Percentiles rank a stretch among this genome's conserved stretches.
phyloP scores from a whole-genome alignment of 2,329 filamentous ascomycete species.

The Parastagonospora avenae region DNA sequence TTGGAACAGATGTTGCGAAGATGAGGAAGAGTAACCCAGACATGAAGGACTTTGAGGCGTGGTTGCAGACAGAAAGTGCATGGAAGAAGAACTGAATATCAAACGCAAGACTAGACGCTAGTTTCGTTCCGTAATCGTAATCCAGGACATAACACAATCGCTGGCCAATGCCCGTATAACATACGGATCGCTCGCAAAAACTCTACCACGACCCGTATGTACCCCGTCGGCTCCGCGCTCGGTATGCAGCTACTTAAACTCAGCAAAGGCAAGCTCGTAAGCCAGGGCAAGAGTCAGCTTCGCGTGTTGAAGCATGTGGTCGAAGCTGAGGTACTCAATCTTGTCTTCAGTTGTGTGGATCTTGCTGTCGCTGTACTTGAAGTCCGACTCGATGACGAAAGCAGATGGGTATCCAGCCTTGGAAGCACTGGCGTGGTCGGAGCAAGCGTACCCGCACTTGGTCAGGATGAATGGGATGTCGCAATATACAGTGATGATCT shows the following conservation, averaged over 20 bases:
- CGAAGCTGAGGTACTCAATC: conserved; percentile 76
- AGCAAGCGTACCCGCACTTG: conserved; percentile 86
- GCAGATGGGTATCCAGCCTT: conserved; percentile 77
- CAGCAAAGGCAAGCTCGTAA: conserved; percentile 81
- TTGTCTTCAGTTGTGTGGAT: conserved; percentile 74
- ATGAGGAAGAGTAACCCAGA: conserved; percentile 49
- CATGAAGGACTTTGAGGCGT: conserved; percentile 52
- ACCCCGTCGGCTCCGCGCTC: background rate
- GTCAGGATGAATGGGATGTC: conserved; percentile 85
- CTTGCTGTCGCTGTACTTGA: conserved; percentile 67
- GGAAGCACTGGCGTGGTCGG: conserved; percentile 73
- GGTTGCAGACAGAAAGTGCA: conserved; percentile 52
- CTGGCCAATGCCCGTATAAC: background rate
- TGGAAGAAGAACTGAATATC: conserved; percentile 2
- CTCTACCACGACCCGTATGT: background rate
- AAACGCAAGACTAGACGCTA: background rate
- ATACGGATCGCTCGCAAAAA: too few species aligned
- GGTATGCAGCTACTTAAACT: conserved; percentile 57
- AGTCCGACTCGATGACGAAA: conserved; percentile 77
- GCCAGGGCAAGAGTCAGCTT: conserved; percentile 81
- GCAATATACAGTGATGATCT: conserved; percentile 85
- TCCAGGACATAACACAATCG: background rate
- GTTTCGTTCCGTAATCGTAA: background rate
- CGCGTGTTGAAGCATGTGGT: conserved; percentile 91
- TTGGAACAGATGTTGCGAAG: conserved; percentile 48